Conservation (phyloP, 2,329 filamentous ascomycete species). For the Cordyceps tenuipes region DNA sequence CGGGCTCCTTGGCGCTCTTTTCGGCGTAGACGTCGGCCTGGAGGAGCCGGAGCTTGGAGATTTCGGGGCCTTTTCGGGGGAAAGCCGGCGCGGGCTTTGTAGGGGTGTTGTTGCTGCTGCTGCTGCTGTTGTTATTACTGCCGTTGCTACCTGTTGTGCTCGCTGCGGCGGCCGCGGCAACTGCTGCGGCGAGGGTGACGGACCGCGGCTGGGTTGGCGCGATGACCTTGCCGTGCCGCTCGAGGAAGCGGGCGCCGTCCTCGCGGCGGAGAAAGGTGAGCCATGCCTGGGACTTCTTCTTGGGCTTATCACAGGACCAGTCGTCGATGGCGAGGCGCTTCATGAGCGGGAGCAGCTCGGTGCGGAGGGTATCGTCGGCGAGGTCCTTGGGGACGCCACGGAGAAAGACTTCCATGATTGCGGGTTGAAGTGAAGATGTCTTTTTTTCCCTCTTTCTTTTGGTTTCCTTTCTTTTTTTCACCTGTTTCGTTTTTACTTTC, state of each 20-base stretch:
- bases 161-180: neutral
- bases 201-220: constrained; percentile 12
- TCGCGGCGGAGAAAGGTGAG: constrained; percentile 33
- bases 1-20: constrained; percentile 26
- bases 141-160: no score
- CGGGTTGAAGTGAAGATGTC: neutral
- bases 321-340: constrained; percentile 30
- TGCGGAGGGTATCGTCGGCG: constrained; percentile 27
- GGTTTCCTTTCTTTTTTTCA: no score
- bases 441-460: no score
- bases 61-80: constrained; percentile 10
- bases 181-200: neutral
- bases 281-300: constrained; percentile 25
- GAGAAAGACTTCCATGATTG: constrained; percentile 40
- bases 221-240: constrained; percentile 23
- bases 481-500: no score
- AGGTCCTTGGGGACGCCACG: constrained; percentile 33
- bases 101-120: neutral
- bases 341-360: constrained; percentile 33
- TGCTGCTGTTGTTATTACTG: no score
- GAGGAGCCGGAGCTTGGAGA: constrained; percentile 24
- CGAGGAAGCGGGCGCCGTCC: constrained; percentile 37
- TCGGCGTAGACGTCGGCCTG: constrained; percentile 21
- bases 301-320: constrained; percentile 36
- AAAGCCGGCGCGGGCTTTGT: neutral